phyloP scores from a whole-genome alignment of 257 asterid species.

The Cruciata laevipes region DNA sequence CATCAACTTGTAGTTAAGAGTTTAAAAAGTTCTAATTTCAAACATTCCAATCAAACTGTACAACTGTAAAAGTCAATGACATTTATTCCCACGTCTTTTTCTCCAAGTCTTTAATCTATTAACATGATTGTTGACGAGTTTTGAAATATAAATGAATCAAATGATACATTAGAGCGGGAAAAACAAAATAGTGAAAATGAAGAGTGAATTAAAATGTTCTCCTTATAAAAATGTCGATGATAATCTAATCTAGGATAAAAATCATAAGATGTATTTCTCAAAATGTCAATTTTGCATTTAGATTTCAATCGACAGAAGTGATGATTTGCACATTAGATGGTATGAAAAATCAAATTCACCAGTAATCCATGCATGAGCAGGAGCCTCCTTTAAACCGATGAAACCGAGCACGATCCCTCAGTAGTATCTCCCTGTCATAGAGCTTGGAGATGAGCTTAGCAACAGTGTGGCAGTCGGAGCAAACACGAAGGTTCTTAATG shows the following conservation, averaged over 20 bases:
- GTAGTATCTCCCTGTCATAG: constrained; percentile 53
- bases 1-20: neutral
- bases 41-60: neutral
- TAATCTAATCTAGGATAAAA: too few relatives aligned
- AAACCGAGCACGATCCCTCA: constrained; percentile 68
- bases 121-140: neutral
- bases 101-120: too few relatives aligned
- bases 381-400: constrained; percentile 60
- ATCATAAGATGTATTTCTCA: too few relatives aligned
- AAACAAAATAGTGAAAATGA: too few relatives aligned
- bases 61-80: neutral
- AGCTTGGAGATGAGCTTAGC: constrained; percentile 58
- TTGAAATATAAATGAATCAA: too few relatives aligned
- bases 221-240: too few relatives aligned
- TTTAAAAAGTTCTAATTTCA: too few relatives aligned
- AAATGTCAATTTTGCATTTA: too few relatives aligned
- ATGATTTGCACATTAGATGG: neutral
- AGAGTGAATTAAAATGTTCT: too few relatives aligned
- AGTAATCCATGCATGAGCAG: constrained; percentile 67
- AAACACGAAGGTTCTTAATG: constrained; percentile 71
- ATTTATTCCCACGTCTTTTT: too few relatives aligned
- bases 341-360: constrained; percentile 38
- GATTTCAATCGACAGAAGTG: neutral
- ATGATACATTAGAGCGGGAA: too few relatives aligned
- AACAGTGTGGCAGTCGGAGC: constrained; percentile 60